Evolutionary conservation across 805 yeast species (phyloP).

Genomic region (Cyberlindnera lachancei): DNA sequence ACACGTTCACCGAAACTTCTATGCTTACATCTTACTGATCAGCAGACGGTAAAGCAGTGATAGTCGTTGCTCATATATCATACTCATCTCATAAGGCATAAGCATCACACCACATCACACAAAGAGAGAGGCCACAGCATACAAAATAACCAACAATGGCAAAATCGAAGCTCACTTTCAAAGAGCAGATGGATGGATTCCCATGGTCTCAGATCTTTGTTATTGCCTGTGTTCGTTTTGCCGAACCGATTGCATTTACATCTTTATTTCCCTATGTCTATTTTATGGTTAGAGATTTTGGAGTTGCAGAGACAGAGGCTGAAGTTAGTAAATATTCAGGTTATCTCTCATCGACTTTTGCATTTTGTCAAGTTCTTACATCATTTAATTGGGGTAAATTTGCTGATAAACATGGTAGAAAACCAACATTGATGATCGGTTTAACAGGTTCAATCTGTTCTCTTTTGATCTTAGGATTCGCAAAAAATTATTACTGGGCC

Average conservation of each 20-base stretch:
- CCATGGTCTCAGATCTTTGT: slow-evolving; percentile 43
- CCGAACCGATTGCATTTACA: slow-evolving; percentile 59
- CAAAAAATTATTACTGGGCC: slow-evolving; percentile 45
- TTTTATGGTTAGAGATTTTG: slow-evolving; percentile 55
- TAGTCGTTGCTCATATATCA: no score
- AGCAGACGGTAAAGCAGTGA: no score
- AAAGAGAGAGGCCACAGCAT: no score
- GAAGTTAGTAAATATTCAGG: slow-evolving; percentile 56
- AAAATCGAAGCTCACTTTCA: slow-evolving; percentile 23
- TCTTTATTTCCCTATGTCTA: slow-evolving; percentile 58
- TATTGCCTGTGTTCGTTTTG: slow-evolving; percentile 39
- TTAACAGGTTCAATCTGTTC: slow-evolving; percentile 43
- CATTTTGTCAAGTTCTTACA: slow-evolving; percentile 50
- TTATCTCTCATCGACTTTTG: slow-evolving; percentile 53
- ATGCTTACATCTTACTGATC: no score
- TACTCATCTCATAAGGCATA: no score
- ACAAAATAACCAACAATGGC: no score
- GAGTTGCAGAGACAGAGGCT: slow-evolving; percentile 41
- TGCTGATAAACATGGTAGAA: slow-evolving; percentile 50
- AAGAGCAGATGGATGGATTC: slow-evolving; percentile 47
- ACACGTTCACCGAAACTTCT: no score
- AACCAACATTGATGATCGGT: slow-evolving; percentile 44
- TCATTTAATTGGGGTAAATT: slow-evolving; percentile 55
- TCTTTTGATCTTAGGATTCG: slow-evolving; percentile 44
- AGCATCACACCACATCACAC: no score